phyloP scores from a whole-genome alignment of 2,329 filamentous ascomycete genomes.

The Sporothrix curviconia region DNA sequence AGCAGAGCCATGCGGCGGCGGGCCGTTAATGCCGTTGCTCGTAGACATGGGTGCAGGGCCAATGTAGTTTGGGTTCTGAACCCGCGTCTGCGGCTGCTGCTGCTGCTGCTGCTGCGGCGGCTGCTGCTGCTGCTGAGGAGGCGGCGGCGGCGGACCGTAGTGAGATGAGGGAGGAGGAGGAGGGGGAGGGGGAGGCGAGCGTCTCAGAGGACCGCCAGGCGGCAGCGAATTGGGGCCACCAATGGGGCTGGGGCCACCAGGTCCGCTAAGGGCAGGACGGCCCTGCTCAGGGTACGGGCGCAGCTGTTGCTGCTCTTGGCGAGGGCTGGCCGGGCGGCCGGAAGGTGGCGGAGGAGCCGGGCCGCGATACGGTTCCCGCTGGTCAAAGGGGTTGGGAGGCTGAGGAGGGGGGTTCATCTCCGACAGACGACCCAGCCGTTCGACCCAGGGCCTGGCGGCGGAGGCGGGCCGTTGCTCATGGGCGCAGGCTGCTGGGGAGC shows the following conservation, averaged over 20 bases:
- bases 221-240: slow-evolving; percentile 40
- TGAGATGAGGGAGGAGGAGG: slow-evolving; percentile 44
- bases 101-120: slow-evolving; percentile 37
- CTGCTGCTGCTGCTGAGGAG: slow-evolving; percentile 32
- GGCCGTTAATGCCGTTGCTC: slow-evolving; percentile 37
- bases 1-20: slow-evolving; percentile 40
- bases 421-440: slow-evolving; percentile 61
- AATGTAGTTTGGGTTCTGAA: slow-evolving; percentile 53
- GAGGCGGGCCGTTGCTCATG: slow-evolving; percentile 46
- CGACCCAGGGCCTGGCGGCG: slow-evolving; percentile 49
- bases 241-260: slow-evolving; percentile 43
- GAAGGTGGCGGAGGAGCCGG: slow-evolving; percentile 51
- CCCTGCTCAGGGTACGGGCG: slow-evolving; percentile 63
- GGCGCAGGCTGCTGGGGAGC: slow-evolving; percentile 44
- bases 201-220: slow-evolving; percentile 33
- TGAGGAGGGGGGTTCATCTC: slow-evolving; percentile 73
- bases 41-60: slow-evolving; percentile 44
- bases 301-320: slow-evolving; percentile 64
- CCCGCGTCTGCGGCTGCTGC: slow-evolving; percentile 39
- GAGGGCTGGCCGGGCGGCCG: slow-evolving; percentile 61
- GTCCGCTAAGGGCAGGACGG: slow-evolving; percentile 34
- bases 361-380: slow-evolving; percentile 63
- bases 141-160: slow-evolving; percentile 49
- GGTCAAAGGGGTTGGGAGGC: slow-evolving; percentile 75
- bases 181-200: slow-evolving; percentile 47